A percentile compares a stretch with the other conserved stretches of the same genome.
Conservation (phyloP, 116 monocot species). For the Phalaenopsis hybrid region DNA sequence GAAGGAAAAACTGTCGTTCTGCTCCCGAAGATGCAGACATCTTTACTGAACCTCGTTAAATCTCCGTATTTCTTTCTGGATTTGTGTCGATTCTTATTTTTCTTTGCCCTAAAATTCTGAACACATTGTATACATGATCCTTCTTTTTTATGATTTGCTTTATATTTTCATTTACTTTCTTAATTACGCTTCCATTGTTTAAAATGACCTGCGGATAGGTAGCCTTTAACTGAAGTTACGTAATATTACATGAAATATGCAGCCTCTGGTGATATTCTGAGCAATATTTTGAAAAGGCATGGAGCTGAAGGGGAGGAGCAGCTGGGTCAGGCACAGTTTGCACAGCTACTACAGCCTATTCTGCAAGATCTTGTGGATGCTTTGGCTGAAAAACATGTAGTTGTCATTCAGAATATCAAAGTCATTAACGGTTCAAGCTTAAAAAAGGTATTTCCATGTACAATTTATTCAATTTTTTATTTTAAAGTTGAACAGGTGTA, state of each 20-base stretch:
- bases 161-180: neutral
- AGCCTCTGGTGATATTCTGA: constrained; percentile 26
- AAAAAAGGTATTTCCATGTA: constrained; percentile 29
- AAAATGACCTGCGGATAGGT: neutral
- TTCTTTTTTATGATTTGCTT: neutral
- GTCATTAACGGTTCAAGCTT: constrained; percentile 50
- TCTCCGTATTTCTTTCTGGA: too few relatives aligned
- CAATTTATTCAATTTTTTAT: neutral
- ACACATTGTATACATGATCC: neutral
- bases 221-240: neutral
- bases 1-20: too few relatives aligned
- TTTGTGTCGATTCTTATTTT: too few relatives aligned
- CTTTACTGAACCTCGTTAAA: too few relatives aligned
- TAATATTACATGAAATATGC: constrained; percentile 1
- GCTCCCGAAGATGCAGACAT: too few relatives aligned
- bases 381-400: constrained; percentile 36
- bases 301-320: constrained; percentile 50
- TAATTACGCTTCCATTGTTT: neutral
- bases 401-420: constrained; percentile 35
- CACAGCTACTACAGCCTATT: constrained; percentile 48
- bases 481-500: neutral
- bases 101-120: too few relatives aligned
- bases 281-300: constrained; percentile 39
- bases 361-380: constrained; percentile 62
- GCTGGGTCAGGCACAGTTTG: constrained; percentile 63